Percentiles rank a stretch among this genome's conserved stretches.
Conservation (phyloP, 139 green algal species). For the Auxenochlorella pyrenoidosa region DNA sequence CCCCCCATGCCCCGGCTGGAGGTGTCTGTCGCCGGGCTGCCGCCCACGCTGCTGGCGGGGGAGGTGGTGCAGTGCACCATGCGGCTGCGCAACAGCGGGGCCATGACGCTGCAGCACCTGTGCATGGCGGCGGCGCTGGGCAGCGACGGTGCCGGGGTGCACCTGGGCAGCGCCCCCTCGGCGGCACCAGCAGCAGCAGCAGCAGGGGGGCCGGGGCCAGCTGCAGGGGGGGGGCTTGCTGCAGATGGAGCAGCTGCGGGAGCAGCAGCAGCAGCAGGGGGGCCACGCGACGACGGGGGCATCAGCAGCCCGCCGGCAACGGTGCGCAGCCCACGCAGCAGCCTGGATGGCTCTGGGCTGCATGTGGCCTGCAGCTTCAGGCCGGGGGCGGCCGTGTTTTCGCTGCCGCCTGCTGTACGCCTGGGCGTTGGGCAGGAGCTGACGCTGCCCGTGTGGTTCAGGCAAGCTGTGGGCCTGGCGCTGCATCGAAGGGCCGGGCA, state of each 20-base stretch:
- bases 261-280: background rate
- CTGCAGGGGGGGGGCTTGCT: background rate
- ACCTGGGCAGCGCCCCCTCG: background rate
- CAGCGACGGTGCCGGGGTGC: background rate
- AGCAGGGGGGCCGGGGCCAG: background rate
- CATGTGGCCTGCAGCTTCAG: background rate
- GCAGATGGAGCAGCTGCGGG: background rate
- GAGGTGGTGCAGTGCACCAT: constrained; percentile 47
- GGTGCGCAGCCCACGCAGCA: background rate
- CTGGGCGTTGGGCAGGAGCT: constrained; percentile 43
- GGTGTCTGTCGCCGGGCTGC: constrained; percentile 44
- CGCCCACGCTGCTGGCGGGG: constrained; percentile 45
- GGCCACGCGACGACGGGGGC: background rate
- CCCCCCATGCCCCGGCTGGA: constrained; percentile 72
- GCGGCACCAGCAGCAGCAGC: background rate
- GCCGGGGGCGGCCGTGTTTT: background rate
- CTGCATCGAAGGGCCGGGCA: no score
- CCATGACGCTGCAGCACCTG: constrained; percentile 46
- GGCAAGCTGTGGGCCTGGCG: background rate
- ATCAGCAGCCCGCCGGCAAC: background rate
- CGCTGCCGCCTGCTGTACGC: background rate
- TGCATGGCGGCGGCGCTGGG: constrained; percentile 7
- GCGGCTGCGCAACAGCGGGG: constrained; percentile 52
- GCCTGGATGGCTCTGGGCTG: background rate
- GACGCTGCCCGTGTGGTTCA: constrained; percentile 26